Base-by-base conservation (phyloP, 192 early-diverging fungal genomes). In the Dispira simplex region DNA sequence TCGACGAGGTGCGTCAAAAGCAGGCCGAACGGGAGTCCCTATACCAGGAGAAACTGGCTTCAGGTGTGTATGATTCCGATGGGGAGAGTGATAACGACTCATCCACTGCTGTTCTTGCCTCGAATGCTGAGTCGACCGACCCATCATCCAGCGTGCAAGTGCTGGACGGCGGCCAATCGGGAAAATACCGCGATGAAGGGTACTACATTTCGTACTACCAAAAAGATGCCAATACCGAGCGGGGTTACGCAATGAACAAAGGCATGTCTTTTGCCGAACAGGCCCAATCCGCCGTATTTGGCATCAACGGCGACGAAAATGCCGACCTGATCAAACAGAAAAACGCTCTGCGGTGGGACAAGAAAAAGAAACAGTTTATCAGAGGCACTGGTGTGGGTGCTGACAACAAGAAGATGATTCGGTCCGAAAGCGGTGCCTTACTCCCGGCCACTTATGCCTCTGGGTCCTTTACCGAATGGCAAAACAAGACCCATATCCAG, bases 381-480 rank as follows among this genome's bases (percentile, higher is more conserved):
- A 71, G 76, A 39, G 84, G 92, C 23, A 65, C 70, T 4, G 91
- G 90, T 23, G 81, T 95, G 64, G 96, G 96, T 16, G 68, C 86
- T 0, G 94, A 99, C 67, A 99, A 99, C 75, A 92, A 92, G 69
- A 99, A 97, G 78, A 65, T 91, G 63, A 95, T 99, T 60, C 81
- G 80, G 46, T 91, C 89, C 4, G 96, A 99, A 67, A 88, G 79
- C 57, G 96, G 96, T 44, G 84, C 86, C n/a, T 73, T 86, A 68
- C 81, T 99, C 27, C 86, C 88, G 5, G 96, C 93, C 6, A 81
- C 82, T 18, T 97, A 87, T 75, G 92, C 92, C 66, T 80, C 85
- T 12, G 87, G 89, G 60, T 84, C 86, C 48, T 98, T 92, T 70
- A 77, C 81, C 58, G 85, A 88, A 46, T 99, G 96, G 96, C 83